Percentiles rank a stretch among this genome's conserved stretches.
phyloP scores from a whole-genome alignment of 139 green algal species.

The Coccomyxa sp. region DNA sequence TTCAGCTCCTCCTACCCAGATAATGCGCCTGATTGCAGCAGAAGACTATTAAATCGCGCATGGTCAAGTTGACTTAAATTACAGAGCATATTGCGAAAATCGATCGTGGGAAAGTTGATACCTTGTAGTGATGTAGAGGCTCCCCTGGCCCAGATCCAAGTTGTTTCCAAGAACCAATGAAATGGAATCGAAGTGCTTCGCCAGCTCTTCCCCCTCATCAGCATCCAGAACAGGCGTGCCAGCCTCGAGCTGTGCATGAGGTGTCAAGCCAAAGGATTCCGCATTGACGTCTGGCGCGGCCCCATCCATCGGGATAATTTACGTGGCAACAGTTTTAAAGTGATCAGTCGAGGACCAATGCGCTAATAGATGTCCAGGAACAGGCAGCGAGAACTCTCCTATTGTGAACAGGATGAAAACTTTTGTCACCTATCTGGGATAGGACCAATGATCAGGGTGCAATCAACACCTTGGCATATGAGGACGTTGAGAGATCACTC shows the following conservation, averaged over 20 bases:
- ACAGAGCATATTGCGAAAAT: neutral
- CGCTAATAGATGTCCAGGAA: too few relatives aligned
- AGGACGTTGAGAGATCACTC: too few relatives aligned
- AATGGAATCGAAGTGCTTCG: neutral
- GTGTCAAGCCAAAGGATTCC: neutral
- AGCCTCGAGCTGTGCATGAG: neutral
- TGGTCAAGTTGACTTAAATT: neutral
- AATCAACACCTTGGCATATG: too few relatives aligned
- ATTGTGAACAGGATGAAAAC: too few relatives aligned
- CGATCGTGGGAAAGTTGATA: neutral
- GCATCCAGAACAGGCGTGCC: conserved; percentile 3
- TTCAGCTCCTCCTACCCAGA: neutral
- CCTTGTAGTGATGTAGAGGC: conserved; percentile 8
- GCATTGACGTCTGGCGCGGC: neutral
- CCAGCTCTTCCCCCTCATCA: conserved; percentile 2
- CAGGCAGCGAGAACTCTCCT: too few relatives aligned
- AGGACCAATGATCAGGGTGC: too few relatives aligned
- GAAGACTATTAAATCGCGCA: neutral
- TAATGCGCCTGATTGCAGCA: conserved; percentile 2
- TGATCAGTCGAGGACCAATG: too few relatives aligned
- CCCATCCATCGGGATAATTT: neutral
- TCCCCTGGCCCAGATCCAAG: neutral
- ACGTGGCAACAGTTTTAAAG: neutral
- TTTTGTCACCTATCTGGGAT: too few relatives aligned
- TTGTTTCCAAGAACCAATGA: conserved; percentile 2